phyloP scores from a whole-genome alignment of 345 rosid genomes.

The Linum trigynum region DNA sequence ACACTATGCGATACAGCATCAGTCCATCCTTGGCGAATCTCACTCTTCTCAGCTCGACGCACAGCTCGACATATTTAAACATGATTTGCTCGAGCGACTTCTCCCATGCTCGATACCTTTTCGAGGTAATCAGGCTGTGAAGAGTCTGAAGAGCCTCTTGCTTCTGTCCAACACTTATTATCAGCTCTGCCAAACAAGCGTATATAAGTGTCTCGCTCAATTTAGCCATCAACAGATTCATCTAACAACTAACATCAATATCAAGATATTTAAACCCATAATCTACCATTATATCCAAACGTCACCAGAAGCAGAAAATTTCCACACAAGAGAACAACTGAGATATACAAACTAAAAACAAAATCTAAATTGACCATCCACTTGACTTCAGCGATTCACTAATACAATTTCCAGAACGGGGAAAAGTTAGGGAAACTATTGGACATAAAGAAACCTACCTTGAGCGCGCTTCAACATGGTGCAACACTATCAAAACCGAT shows the following conservation, averaged over 20 bases:
- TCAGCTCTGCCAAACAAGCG: slow-evolving; percentile 44
- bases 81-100: slow-evolving; percentile 81
- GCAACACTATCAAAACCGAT: not conserved
- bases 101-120: slow-evolving; percentile 93
- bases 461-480: slow-evolving; percentile 10
- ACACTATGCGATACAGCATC: slow-evolving; percentile 84
- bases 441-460: not conserved
- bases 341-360: not conserved
- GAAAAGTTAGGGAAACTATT: not conserved
- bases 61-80: slow-evolving; percentile 94
- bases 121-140: slow-evolving; percentile 82
- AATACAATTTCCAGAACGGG: too few relatives aligned
- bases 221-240: not conserved
- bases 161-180: slow-evolving; percentile 97
- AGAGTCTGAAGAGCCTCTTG: slow-evolving; percentile 91
- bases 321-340: not conserved
- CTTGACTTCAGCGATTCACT: not conserved
- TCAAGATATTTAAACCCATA: not conserved
- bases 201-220: too few relatives aligned
- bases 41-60: slow-evolving; percentile 87
- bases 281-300: not conserved
- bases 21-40: slow-evolving; percentile 95
- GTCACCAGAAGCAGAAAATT: not conserved
- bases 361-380: not conserved
- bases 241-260: not conserved